Base-by-base conservation (phyloP, 164 flowering plant genomes). In the Tinospora cordifolia region DNA sequence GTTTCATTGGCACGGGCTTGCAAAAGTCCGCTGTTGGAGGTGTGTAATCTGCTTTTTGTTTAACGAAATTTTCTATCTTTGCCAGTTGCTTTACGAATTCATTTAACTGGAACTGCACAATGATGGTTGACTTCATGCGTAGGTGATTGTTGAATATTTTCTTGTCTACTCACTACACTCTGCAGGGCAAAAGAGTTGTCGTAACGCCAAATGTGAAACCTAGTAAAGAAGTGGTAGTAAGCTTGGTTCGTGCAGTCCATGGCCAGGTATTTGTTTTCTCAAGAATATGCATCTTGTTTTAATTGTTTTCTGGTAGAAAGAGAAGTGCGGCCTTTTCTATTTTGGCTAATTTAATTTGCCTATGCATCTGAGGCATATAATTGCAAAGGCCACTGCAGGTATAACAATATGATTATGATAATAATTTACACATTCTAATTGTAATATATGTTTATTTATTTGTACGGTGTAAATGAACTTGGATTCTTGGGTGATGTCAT, bases 171-270 rank as follows among this genome's bases (percentile, higher is more conserved):
- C n/a, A 3, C 15, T 36, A 63, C 49, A 34, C 40, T 25, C 0
- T 86, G 71, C 89, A 94, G 99, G 91, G 86, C 65, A 85, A 79
- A 72, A 88, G 81, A 75, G 96, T 94, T 3, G 77, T 89, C 34
- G 71, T 94, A 68, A 94, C 98, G 5, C 89, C 84, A 71, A 90
- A 82, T 80, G 80, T 85, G 63, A 90, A 89, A 68, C 99, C 99
- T 27, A 78, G 87, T 74, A 85, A 80, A 84, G 91, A 88, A 49
- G 77, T 86, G 73, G 72, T 94, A 24, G 79, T 84, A 58, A 67
- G 79, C 77, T 79, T 94, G 84, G 94, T 92, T 17, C 88, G 76
- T 75, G 91, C 92, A 66, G 93, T 89, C 71, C 82, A 79, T 59
- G 99, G 99, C 66, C 83, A 83, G 94, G 99, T 92, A 81, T 59